Evolutionary conservation across 2,329 filamentous ascomycete genomes (phyloP).

Genomic region (Graphilbum fragrans): DNA sequence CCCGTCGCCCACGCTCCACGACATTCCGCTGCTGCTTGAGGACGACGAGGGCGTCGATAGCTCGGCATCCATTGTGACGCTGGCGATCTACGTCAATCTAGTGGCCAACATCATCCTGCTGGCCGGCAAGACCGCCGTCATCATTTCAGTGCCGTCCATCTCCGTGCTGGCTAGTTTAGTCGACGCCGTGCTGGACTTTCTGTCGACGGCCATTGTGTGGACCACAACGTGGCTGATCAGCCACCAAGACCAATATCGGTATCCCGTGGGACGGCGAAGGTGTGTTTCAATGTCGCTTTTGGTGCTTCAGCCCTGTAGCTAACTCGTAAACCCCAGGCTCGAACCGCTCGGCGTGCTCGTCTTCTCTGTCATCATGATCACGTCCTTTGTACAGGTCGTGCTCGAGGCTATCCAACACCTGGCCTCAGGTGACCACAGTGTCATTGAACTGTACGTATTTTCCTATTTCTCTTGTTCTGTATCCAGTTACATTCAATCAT

Average conservation of each 20-base stretch:
- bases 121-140: conserved; percentile 63
- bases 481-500: too few relatives aligned
- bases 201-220: conserved; percentile 74
- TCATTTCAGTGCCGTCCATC: conserved; percentile 66
- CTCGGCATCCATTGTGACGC: conserved; percentile 61
- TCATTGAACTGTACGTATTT: conserved; percentile 51
- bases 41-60: conserved; percentile 64
- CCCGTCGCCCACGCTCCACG: conserved; percentile 24
- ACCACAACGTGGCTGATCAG: conserved; percentile 64
- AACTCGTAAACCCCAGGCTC: conserved; percentile 30
- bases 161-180: conserved; percentile 71
- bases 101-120: conserved; percentile 65
- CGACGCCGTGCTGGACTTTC: conserved; percentile 68
- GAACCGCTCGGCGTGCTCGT: conserved; percentile 73
- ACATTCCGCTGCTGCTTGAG: conserved; percentile 49
- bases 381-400: conserved; percentile 67
- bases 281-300: conserved; percentile 14
- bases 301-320: neutral
- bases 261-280: conserved; percentile 63
- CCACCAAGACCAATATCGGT: conserved; percentile 60
- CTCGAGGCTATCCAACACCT: conserved; percentile 58
- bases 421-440: conserved; percentile 43
- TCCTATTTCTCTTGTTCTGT: neutral
- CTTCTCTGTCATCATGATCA: conserved; percentile 80
- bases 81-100: conserved; percentile 82